These are phyloP conservation scores for Trichomonas tenax DNA, from an alignment of 208 protist species.

Conservation along the genomic window DNA sequence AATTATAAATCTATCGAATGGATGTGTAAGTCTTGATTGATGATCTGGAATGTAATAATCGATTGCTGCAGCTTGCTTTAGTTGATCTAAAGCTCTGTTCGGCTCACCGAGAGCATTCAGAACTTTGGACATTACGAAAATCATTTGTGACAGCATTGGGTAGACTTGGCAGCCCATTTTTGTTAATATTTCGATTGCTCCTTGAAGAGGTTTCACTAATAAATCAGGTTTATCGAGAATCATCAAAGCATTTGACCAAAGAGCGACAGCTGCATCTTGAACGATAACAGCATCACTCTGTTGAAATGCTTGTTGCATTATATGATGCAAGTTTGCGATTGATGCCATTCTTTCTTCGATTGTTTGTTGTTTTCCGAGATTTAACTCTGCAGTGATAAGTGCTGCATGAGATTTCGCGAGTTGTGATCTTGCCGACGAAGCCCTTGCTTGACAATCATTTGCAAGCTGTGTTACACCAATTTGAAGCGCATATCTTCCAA, in stretches of 20 bases:
- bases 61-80: background rate
- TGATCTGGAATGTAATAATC: background rate
- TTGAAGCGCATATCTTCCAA: background rate
- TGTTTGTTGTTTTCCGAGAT: background rate
- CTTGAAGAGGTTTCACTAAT: background rate
- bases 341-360: background rate
- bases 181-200: background rate
- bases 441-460: background rate
- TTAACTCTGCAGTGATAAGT: background rate
- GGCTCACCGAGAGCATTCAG: background rate
- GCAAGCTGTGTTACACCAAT: background rate
- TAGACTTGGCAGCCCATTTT: background rate
- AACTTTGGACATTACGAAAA: background rate
- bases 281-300: background rate
- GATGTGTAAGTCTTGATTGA: constrained; percentile 1
- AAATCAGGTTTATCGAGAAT: background rate
- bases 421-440: background rate
- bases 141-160: background rate
- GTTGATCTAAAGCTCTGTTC: background rate
- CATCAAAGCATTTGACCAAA: background rate
- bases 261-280: background rate
- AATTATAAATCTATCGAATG: constrained; percentile 2
- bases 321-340: background rate
- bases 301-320: background rate
- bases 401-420: background rate